A percentile compares a stretch with the other conserved stretches of the same genome.
Evolutionary conservation across 306 rosid genomes (phyloP).

Genomic region (Sicyos baderoa): DNA sequence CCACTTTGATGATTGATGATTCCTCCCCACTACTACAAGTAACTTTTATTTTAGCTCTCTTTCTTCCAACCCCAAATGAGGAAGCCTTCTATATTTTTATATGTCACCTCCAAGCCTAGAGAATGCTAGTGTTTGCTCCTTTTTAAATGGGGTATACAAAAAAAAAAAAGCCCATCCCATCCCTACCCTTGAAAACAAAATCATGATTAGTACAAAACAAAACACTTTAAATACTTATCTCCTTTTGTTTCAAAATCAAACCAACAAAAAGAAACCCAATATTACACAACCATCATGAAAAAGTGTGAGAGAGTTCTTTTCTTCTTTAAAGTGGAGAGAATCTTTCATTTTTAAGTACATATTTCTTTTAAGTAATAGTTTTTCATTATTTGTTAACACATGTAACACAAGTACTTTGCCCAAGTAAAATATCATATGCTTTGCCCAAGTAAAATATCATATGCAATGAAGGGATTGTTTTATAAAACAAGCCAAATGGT

Average conservation of each 20-base stretch:
- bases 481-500: neutral
- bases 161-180: neutral
- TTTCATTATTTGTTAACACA: neutral
- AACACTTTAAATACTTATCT: slow-evolving; percentile 4
- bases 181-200: slow-evolving; percentile 9
- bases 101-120: slow-evolving; percentile 10
- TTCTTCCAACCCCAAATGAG: slow-evolving; percentile 40
- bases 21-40: slow-evolving; percentile 43
- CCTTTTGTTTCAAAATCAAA: slow-evolving; percentile 12
- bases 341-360: slow-evolving; percentile 11
- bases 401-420: neutral
- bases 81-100: slow-evolving; percentile 26
- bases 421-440: neutral
- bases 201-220: slow-evolving; percentile 14
- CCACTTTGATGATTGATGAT: slow-evolving; percentile 39
- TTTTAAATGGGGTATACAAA: neutral
- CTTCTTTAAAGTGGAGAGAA: neutral
- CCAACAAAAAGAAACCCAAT: slow-evolving; percentile 11
- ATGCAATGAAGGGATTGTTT: neutral
- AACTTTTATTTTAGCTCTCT: slow-evolving; percentile 31
- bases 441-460: neutral
- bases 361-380: neutral
- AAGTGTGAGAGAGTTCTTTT: neutral
- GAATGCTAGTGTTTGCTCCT: slow-evolving; percentile 26
- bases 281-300: slow-evolving; percentile 14